Percentiles rank a stretch among this genome's conserved stretches.
Conservation (phyloP, 208 protist genomes). For the Trypanosoma boissoni region DNA sequence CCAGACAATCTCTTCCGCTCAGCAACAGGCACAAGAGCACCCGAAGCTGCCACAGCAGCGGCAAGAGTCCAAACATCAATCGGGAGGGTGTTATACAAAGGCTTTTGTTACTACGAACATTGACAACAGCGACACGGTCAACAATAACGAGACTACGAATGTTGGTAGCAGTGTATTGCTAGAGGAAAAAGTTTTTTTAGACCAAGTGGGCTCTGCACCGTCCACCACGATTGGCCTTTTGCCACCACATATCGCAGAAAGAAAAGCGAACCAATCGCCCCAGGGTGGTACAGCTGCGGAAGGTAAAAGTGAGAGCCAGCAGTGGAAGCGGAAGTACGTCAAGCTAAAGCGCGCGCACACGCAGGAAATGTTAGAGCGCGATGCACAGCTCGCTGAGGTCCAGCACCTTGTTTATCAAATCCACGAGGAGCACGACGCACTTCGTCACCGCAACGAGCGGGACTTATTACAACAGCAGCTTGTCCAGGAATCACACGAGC, state of each 20-base stretch:
- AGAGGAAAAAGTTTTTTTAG: background rate
- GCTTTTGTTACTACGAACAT: background rate
- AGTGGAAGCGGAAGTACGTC: constrained; percentile 39
- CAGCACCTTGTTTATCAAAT: constrained; percentile 48
- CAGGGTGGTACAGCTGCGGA: too few relatives aligned
- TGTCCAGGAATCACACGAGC: constrained; percentile 14
- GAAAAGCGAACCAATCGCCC: background rate
- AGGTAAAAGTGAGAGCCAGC: constrained; percentile 14
- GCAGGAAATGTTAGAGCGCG: constrained; percentile 25
- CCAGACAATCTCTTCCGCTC: background rate
- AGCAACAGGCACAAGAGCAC: background rate
- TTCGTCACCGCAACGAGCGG: constrained; percentile 21
- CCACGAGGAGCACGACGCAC: constrained; percentile 43
- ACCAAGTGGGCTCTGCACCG: background rate
- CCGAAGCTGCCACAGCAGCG: background rate
- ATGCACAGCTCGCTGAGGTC: constrained; percentile 41
- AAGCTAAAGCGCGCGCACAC: constrained; percentile 31
- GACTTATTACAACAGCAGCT: constrained; percentile 13
- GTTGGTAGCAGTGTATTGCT: background rate
- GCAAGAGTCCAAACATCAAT: background rate
- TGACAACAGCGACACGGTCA: background rate
- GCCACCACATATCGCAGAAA: background rate
- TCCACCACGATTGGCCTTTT: background rate
- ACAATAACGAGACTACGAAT: background rate
- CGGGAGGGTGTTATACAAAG: too few relatives aligned